Base-by-base conservation (phyloP, 352 stramenopile genomes). In the Globisporangium emineosum region DNA sequence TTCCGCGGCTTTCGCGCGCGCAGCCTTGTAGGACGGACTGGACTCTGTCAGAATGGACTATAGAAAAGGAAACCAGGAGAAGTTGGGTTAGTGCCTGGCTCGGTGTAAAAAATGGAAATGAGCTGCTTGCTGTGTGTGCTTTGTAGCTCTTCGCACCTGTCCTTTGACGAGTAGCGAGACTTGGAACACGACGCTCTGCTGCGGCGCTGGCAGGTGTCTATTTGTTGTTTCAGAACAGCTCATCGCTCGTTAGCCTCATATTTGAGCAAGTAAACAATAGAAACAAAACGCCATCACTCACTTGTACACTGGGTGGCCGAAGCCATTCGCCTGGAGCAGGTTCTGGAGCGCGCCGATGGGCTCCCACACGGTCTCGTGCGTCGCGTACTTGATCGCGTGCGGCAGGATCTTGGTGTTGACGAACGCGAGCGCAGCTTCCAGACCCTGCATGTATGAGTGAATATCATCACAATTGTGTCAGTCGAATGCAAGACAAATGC, bases 271-370 rank as follows among this genome's bases (percentile, higher is more conserved):
- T 33, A 1, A 32, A 1, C 21, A 45, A 17, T 19, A 6, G 23
- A 40, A 45, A 45, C n/a, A 58, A 32, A 12, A 50, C n/a, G 25
- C 8, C 32, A 6, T 7, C 9, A 64, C 75, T 29, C 68, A 91
- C 79, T 87, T 87, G 68, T 92, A 92, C 4, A 74, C 63, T 15
- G 84, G 84, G 59, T 92, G 83, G 15, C 75, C 75, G 55, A 78
- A 82, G 53, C 80, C 74, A 51, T 91, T 77, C 23, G 71, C 71
- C 57, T 93, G 86, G 30, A 95, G 68, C 21, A 91, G 61, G 19
- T 72, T 85, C 73, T 93, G 84, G 8, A 93, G 69, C 63, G 83
- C 81, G 4, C 79, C 71, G 29, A 81, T 78, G 9, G 84, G 80
- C 49, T 93, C 77, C 69, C 76, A 87, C 37, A 77, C 77, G 10